phyloP scores from a whole-genome alignment of 805 yeast genomes.

The Cyberlindnera xylosilytica region DNA sequence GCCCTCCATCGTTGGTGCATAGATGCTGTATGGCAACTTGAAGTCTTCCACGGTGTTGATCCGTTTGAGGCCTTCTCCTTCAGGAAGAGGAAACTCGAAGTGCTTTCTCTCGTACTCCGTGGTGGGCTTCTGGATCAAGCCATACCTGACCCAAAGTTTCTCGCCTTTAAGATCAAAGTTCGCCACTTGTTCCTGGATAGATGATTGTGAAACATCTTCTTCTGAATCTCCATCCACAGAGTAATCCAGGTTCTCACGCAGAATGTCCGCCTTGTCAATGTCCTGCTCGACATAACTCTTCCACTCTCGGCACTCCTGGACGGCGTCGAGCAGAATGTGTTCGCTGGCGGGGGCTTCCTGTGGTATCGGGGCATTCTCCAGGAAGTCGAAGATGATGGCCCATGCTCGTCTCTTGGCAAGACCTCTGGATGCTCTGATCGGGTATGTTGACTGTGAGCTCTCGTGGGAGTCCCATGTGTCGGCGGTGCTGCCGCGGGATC shows the following conservation, averaged over 20 bases:
- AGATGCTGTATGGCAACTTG: conserved; percentile 33
- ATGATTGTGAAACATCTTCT: too few relatives aligned
- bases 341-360: conserved; percentile 1
- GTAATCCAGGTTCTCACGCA: background rate
- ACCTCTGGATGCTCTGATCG: conserved; percentile 13
- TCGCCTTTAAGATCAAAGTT: background rate
- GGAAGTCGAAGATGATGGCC: conserved; percentile 6
- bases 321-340: conserved; percentile 8
- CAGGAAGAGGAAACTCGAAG: conserved; percentile 23
- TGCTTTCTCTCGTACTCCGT: conserved; percentile 1
- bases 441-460: background rate
- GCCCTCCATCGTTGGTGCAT: conserved; percentile 29
- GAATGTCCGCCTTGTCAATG: conserved; percentile 7
- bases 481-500: too few relatives aligned
- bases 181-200: too few relatives aligned
- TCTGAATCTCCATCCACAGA: conserved; percentile 2
- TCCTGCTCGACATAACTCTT: conserved; percentile 21
- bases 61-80: conserved; percentile 18
- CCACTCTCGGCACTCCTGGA: conserved; percentile 19
- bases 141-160: conserved; percentile 24
- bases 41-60: conserved; percentile 21
- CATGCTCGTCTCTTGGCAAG: conserved; percentile 7
- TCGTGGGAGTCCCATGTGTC: too few relatives aligned
- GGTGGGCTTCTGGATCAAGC: conserved; percentile 19
- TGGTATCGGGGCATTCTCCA: conserved; percentile 11